phyloP scores from a whole-genome alignment of 1,139 yeast species.

The Pichia inconspicua region DNA sequence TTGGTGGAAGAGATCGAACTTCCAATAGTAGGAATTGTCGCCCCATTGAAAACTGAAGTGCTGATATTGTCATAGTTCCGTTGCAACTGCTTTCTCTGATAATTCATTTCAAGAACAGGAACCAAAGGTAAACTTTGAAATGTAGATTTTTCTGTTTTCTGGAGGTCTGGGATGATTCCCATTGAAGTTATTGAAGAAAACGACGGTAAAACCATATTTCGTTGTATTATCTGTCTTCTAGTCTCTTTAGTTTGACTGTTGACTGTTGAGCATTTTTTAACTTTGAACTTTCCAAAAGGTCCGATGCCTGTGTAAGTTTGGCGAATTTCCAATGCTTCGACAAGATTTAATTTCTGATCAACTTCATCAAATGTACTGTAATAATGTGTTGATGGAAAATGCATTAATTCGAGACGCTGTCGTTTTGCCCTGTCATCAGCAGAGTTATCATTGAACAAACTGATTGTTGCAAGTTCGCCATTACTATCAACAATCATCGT shows the following conservation, averaged over 20 bases:
- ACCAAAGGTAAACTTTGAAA: conserved; percentile 6
- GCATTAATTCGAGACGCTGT: conserved; percentile 64
- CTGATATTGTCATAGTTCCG: not conserved
- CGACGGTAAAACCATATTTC: conserved; percentile 2
- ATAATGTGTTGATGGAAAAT: conserved; percentile 43
- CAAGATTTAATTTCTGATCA: conserved; percentile 56
- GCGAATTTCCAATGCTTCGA: conserved; percentile 36
- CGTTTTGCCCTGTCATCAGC: conserved; percentile 32
- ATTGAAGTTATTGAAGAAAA: conserved; percentile 1
- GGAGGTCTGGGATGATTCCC: not conserved
- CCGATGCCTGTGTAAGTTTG: conserved; percentile 32
- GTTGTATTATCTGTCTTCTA: not conserved
- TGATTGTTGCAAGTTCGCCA: conserved; percentile 14
- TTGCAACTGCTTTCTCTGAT: conserved; percentile 9
- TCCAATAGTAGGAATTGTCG: not conserved
- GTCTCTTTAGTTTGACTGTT: not conserved
- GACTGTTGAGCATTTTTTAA: not conserved
- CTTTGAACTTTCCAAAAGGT: conserved; percentile 59
- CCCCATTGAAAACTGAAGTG: not conserved
- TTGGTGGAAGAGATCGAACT: not conserved
- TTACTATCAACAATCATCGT: conserved; percentile 29
- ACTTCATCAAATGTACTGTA: conserved; percentile 71
- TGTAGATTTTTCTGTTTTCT: not conserved
- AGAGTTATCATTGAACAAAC: not conserved
- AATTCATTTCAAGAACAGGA: conserved; percentile 9